phyloP scores from a whole-genome alignment of 257 asterid genomes.

The Marsdenia floribunda region DNA sequence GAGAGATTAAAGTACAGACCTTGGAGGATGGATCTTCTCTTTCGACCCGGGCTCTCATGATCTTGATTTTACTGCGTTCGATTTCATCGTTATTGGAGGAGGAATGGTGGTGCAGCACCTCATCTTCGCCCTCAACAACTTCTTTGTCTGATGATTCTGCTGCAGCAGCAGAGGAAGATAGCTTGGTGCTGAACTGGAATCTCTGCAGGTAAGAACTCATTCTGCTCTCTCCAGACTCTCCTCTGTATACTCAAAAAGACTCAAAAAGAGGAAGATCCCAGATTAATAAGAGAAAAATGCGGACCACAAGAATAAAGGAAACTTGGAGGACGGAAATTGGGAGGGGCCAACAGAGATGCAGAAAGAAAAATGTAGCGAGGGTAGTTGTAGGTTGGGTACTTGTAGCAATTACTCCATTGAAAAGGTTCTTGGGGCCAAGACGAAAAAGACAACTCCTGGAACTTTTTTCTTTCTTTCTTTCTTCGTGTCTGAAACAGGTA shows the following conservation, averaged over 20 bases:
- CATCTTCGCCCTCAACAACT: constrained; percentile 3
- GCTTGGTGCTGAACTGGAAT: constrained; percentile 24
- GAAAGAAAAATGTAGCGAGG: too few species aligned
- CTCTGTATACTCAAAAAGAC: too few species aligned
- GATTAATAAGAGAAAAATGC: too few species aligned
- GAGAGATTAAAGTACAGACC: constrained; percentile 14
- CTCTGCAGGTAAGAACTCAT: constrained; percentile 77
- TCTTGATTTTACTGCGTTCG: constrained; percentile 28
- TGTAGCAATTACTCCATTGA: too few species aligned
- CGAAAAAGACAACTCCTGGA: too few species aligned
- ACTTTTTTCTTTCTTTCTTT: too few species aligned
- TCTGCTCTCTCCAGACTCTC: neutral
- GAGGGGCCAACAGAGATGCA: too few species aligned
- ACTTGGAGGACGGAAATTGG: too few species aligned
- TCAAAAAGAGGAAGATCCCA: neutral
- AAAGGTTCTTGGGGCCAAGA: too few species aligned
- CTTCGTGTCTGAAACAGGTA: too few species aligned
- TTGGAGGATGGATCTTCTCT: constrained; percentile 30
- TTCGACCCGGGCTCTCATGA: constrained; percentile 25
- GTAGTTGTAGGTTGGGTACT: too few species aligned
- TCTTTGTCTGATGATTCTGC: constrained; percentile 17
- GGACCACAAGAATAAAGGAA: too few species aligned
- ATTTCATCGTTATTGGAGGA: constrained; percentile 16
- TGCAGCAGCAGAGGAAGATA: constrained; percentile 5
- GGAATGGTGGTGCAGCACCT: neutral